Evolutionary conservation across 2,329 filamentous ascomycete species (phyloP).

Genomic region (Fusarium torreyae): DNA sequence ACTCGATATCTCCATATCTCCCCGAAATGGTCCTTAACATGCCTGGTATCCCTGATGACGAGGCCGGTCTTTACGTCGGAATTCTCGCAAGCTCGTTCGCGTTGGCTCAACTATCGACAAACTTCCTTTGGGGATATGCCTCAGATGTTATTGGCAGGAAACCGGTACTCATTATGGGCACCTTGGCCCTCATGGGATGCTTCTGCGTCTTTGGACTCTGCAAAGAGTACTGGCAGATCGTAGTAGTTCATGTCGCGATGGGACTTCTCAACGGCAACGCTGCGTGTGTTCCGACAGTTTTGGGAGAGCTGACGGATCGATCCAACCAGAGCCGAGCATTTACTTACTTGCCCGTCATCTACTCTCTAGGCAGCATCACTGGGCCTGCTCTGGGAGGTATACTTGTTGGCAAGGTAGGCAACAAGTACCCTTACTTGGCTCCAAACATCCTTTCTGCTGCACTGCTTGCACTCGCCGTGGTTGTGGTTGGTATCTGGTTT

Average conservation of each 20-base stretch:
- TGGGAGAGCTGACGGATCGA: conserved; percentile 95
- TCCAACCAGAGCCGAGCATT: conserved; percentile 96
- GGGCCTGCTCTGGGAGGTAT: conserved; percentile 93
- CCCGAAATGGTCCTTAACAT: conserved; percentile 93
- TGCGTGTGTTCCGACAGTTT: conserved; percentile 90
- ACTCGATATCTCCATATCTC: conserved; percentile 95
- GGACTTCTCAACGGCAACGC: conserved; percentile 96
- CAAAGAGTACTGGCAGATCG: conserved; percentile 83
- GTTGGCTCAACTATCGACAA: conserved; percentile 90
- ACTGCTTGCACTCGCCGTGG: conserved; percentile 79
- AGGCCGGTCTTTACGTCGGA: conserved; percentile 91
- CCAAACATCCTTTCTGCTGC: conserved; percentile 86
- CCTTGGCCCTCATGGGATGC: conserved; percentile 83
- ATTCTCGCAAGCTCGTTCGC: conserved; percentile 93
- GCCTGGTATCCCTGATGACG: conserved; percentile 78
- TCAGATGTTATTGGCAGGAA: conserved; percentile 80
- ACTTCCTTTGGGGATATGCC: conserved; percentile 74
- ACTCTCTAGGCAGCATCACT: conserved; percentile 93
- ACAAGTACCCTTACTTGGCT: conserved; percentile 83
- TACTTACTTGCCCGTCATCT: conserved; percentile 95
- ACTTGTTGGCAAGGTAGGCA: conserved; percentile 74
- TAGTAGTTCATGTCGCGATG: conserved; percentile 90
- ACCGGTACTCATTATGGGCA: conserved; percentile 82
- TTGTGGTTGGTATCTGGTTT: conserved; percentile 83
- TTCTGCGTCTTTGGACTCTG: conserved; percentile 93